A percentile compares a stretch with the other conserved stretches of the same genome.
These are phyloP conservation scores for Globisporangium megalacanthum DNA, from an alignment of 352 stramenopile species.

Conservation along the genomic window DNA sequence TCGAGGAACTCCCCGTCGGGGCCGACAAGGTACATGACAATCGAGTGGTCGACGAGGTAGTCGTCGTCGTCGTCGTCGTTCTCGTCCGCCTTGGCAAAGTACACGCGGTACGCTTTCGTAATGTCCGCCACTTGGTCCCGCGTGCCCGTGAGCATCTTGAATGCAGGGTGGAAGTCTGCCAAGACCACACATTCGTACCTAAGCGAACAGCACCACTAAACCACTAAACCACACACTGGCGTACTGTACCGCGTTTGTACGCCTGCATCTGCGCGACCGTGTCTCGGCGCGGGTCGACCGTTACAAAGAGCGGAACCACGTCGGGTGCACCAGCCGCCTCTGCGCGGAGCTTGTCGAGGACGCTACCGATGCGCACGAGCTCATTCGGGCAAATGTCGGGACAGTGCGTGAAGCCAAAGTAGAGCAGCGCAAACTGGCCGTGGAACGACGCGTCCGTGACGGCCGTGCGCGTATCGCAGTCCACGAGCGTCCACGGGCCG, in stretches of 20 bases:
- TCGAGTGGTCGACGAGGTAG: constrained; percentile 99
- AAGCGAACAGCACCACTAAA: background rate
- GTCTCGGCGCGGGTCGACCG: constrained; percentile 96
- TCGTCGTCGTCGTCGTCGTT: constrained; percentile 96
- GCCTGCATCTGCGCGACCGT: constrained; percentile 94
- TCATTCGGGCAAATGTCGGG: constrained; percentile 99
- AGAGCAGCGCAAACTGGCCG: constrained; percentile 96
- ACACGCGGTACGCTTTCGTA: constrained; percentile 98
- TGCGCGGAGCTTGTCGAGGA: constrained; percentile 90
- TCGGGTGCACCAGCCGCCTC: constrained; percentile 44
- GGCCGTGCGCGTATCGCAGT: constrained; percentile 78
- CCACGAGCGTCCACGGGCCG: constrained; percentile 91
- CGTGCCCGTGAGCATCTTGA: constrained; percentile 91
- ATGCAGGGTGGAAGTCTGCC: constrained; percentile 73
- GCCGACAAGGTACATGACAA: constrained; percentile 98
- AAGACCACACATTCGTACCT: background rate
- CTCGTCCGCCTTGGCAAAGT: constrained; percentile 96
- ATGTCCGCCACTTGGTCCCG: constrained; percentile 95
- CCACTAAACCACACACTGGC: too few species aligned
- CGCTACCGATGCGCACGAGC: constrained; percentile 96
- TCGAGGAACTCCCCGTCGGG: constrained; percentile 97
- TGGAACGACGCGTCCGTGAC: constrained; percentile 90
- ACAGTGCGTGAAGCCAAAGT: constrained; percentile 99
- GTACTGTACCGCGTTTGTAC: constrained; percentile 89
- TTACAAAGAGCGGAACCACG: constrained; percentile 95